Evolutionary conservation across 768 basidiomycete genomes (phyloP), one percentile per base, ranked within the genome.

Genomic region (Rhizopogon rudus): DNA sequence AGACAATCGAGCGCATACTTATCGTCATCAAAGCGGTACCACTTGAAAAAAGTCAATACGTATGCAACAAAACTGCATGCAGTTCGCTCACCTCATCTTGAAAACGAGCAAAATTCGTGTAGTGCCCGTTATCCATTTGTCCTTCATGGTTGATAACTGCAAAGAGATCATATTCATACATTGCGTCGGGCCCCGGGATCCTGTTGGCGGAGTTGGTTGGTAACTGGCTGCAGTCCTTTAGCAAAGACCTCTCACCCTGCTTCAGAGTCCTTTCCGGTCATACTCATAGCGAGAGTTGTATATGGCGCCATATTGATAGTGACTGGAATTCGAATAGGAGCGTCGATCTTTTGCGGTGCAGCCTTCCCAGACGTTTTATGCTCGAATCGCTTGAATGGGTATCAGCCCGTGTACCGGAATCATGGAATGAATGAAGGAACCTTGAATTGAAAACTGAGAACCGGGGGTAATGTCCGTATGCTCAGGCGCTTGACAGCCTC

Each of bases 101-200:
- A 63, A 84, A 92, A 25, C 91, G 81, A 14, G 89, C 87, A 68
- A 81, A 94, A 66, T 88, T 90, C 29, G 88, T 93, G 70, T 97
- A 98, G 64, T 98, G 96, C 0, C 95, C 96, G 53, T 92, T 96
- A 68, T 95, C 87, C 64, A 97, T 83, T 67, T 90, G 88, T 5
- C 95, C 95, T 69, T 97, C 93, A 68, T 98, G 94, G 61, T 91
- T 93, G 56, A 98, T 88, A 40, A 97, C 93, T 25, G 91, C 88
- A 63, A 94, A 93, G 3, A 98, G 81, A 65, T 96, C 91, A 65
- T 95, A 98, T 46, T 89, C 85, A 67, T 89, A 96, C 75, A 92
- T 77, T 12, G 79, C 76, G 28, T 84, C 78, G 0, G 89, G 83
- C 6, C 82, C 83, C 3, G 77, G 74, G 55, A 76, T 70, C 41